A percentile compares a stretch with the other conserved stretches of the same genome.
phyloP scores from a whole-genome alignment of 2,329 filamentous ascomycete genomes.

The Trichoderma sp. region DNA sequence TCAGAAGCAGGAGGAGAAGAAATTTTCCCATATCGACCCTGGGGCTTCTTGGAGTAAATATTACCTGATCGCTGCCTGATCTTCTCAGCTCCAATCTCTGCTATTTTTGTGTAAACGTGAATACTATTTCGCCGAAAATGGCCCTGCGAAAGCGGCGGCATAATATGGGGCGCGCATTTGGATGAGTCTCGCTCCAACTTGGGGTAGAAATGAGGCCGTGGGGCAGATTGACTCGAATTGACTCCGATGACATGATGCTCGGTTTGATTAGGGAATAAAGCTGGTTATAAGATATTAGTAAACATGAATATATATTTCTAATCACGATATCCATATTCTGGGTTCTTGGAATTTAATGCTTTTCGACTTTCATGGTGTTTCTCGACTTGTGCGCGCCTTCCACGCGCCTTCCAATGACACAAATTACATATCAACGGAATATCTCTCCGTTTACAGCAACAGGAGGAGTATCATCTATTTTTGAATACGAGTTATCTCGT shows the following conservation, averaged over 20 bases:
- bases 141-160: not conserved
- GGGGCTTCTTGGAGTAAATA: not conserved
- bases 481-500: not conserved
- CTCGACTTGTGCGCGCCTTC: not conserved
- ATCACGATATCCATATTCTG: not conserved
- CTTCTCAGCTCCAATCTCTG: not conserved
- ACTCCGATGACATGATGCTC: not conserved
- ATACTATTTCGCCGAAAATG: not conserved
- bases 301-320: not conserved
- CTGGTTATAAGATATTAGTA: not conserved
- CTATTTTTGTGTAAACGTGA: not conserved
- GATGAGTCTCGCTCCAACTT: not conserved
- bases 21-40: not conserved
- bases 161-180: not conserved
- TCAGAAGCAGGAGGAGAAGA: not conserved
- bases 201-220: conserved; percentile 12
- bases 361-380: not conserved
- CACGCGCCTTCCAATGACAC: not conserved
- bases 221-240: conserved; percentile 13
- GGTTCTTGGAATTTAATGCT: not conserved
- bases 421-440: not conserved
- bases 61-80: not conserved
- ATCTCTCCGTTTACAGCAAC: not conserved
- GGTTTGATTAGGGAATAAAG: not conserved
- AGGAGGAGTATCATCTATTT: not conserved